These are phyloP conservation scores for Pistacia atlantica DNA, from an alignment of 345 rosid genomes.

Conservation along the genomic window DNA sequence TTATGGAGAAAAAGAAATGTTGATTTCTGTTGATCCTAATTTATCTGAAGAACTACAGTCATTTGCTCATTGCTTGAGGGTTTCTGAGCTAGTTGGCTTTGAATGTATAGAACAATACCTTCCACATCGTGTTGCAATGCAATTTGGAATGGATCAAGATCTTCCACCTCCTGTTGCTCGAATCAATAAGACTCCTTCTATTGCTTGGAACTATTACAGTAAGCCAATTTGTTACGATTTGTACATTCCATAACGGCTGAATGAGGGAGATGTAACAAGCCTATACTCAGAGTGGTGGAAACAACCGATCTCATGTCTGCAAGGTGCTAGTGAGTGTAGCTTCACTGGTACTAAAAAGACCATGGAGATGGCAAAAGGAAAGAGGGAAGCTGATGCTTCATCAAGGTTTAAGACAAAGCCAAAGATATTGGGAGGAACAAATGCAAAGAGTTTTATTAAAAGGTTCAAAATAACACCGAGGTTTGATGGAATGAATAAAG, in stretches of 20 bases:
- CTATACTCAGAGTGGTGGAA: slow-evolving; percentile 36
- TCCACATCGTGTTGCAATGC: slow-evolving; percentile 18
- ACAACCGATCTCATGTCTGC: not conserved
- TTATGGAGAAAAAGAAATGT: not conserved
- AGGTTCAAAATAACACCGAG: not conserved
- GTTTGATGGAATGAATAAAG: not conserved
- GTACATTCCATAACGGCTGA: slow-evolving; percentile 17
- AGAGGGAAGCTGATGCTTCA: not conserved
- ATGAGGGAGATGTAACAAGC: slow-evolving; percentile 25
- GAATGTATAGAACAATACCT: slow-evolving; percentile 14
- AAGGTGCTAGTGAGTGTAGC: not conserved
- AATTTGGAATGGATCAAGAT: slow-evolving; percentile 18
- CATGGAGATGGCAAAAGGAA: not conserved
- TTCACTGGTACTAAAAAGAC: not conserved
- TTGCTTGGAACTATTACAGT: slow-evolving; percentile 2
- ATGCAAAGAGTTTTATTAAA: not conserved
- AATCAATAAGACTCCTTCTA: not conserved
- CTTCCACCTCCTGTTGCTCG: slow-evolving; percentile 14
- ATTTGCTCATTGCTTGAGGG: slow-evolving; percentile 28
- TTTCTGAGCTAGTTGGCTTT: slow-evolving; percentile 20
- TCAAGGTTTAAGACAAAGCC: slow-evolving; percentile 1
- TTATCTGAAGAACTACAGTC: slow-evolving; percentile 18
- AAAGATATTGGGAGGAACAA: not conserved
- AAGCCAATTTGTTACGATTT: slow-evolving; percentile 4
- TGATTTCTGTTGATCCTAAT: not conserved